Percentiles rank a stretch among this genome's conserved stretches.
phyloP scores from a whole-genome alignment of 768 basidiomycete genomes.

The Kwoniella shandongensis region DNA sequence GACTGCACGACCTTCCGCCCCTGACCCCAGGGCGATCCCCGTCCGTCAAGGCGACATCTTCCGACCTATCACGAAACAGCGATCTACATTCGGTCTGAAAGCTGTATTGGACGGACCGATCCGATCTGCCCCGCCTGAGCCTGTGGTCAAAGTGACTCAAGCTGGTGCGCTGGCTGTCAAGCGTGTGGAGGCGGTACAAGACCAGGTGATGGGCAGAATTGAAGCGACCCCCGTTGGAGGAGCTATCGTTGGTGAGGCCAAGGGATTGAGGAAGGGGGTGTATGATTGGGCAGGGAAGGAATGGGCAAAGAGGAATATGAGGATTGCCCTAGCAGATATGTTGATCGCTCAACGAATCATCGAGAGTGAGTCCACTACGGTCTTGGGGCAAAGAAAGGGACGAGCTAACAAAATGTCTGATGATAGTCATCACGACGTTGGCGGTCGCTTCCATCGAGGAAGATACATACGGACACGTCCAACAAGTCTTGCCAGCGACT shows the following conservation, averaged over 20 bases:
- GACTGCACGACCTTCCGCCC: constrained; percentile 10
- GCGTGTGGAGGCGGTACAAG: constrained; percentile 24
- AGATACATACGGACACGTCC: constrained; percentile 51
- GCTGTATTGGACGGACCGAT: constrained; percentile 36
- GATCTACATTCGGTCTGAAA: constrained; percentile 23
- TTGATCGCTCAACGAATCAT: constrained; percentile 22
- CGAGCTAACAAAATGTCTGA: no score
- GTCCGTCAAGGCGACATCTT: constrained; percentile 44
- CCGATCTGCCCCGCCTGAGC: constrained; percentile 16
- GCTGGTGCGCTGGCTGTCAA: constrained; percentile 9
- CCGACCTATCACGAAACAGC: constrained; percentile 25
- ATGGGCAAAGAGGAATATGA: constrained; percentile 32
- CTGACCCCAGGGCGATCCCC: constrained; percentile 32
- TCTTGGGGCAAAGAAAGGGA: not conserved
- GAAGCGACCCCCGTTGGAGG: constrained; percentile 24
- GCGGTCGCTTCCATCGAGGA: constrained; percentile 44
- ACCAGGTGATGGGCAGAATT: constrained; percentile 27
- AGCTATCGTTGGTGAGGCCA: constrained; percentile 24
- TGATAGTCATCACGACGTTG: constrained; percentile 40
- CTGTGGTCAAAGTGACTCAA: constrained; percentile 22
- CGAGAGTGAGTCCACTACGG: constrained; percentile 31
- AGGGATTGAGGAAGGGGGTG: constrained; percentile 17
- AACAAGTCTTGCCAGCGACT: constrained; percentile 42
- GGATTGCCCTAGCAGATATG: constrained; percentile 9
- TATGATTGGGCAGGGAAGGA: constrained; percentile 33